Percentiles rank a stretch among this genome's conserved stretches.
Evolutionary conservation across 208 protist species (phyloP).

Genomic region (Trypanosoma brucei): DNA sequence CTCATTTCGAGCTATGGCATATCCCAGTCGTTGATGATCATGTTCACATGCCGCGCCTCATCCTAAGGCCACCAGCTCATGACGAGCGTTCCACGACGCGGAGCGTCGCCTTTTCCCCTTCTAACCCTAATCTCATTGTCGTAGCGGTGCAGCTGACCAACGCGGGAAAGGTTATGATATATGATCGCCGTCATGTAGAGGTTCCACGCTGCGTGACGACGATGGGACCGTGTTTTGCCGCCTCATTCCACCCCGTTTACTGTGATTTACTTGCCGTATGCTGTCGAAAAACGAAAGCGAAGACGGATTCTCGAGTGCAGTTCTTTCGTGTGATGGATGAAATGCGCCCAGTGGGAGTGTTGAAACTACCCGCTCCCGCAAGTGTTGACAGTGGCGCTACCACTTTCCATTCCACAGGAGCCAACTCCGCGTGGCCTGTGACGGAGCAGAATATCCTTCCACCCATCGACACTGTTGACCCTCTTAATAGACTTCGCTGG

Average conservation of each 20-base stretch:
- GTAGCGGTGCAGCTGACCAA: conserved; percentile 48
- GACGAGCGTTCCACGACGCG: conserved; percentile 47
- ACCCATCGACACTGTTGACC: conserved; percentile 63
- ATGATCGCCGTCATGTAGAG: conserved; percentile 69
- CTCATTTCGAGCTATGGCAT: conserved; percentile 81
- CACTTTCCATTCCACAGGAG: not conserved
- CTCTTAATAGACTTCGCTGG: conserved; percentile 60
- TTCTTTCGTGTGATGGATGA: conserved; percentile 49
- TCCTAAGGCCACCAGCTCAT: conserved; percentile 69
- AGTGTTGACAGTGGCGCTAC: not conserved
- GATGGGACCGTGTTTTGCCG: conserved; percentile 50
- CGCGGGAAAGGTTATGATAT: conserved; percentile 63
- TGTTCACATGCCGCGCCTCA: conserved; percentile 54
- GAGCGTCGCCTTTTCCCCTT: conserved; percentile 74
- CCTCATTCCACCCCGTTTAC: conserved; percentile 74
- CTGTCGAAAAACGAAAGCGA: conserved; percentile 65
- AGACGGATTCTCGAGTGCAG: conserved; percentile 56
- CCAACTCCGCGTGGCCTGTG: conserved; percentile 16
- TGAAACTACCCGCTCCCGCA: not conserved
- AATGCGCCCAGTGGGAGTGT: not conserved
- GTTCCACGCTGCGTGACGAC: conserved; percentile 39
- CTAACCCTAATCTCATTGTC: conserved; percentile 65
- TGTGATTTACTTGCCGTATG: conserved; percentile 73
- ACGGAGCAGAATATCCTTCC: conserved; percentile 38
- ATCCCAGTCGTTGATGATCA: conserved; percentile 37